Evolutionary conservation across 306 rosid species (phyloP).

Genomic region (Casuarina equisetifolia): DNA sequence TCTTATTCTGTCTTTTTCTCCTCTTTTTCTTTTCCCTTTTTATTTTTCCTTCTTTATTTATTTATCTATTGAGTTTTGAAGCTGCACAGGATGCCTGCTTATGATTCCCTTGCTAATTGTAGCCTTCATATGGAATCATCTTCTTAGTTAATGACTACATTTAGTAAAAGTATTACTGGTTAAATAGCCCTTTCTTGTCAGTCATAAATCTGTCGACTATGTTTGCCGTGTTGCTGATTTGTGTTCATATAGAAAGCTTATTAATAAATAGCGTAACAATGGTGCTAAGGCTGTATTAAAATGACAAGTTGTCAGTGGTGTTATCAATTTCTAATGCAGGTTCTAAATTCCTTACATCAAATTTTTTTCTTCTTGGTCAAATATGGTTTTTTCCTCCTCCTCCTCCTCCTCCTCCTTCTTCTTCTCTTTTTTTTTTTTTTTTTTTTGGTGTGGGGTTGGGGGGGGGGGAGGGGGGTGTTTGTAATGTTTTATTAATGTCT

Average conservation of each 20-base stretch:
- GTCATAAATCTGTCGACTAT: neutral
- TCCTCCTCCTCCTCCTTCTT: no score
- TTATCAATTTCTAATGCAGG: neutral
- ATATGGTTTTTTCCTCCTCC: no score
- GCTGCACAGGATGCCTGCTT: constrained; percentile 2
- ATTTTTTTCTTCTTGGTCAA: neutral
- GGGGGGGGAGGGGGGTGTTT: no score
- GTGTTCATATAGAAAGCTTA: neutral
- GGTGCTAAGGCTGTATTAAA: neutral
- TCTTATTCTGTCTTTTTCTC: no score
- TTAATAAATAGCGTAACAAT: neutral
- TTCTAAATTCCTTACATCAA: neutral
- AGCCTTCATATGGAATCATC: constrained; percentile 1
- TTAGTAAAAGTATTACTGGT: neutral
- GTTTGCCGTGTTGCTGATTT: neutral
- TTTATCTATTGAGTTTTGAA: neutral
- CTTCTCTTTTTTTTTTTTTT: neutral
- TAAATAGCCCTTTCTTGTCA: neutral
- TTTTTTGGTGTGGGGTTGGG: neutral
- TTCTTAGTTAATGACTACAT: constrained; percentile 1
- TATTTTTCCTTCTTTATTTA: no score
- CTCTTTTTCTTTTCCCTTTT: neutral
- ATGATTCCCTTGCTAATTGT: constrained; percentile 1
- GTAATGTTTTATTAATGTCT: no score
- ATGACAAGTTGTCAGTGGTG: neutral